phyloP scores from a whole-genome alignment of 2,329 filamentous ascomycete species.

The Spiromastix sp. region DNA sequence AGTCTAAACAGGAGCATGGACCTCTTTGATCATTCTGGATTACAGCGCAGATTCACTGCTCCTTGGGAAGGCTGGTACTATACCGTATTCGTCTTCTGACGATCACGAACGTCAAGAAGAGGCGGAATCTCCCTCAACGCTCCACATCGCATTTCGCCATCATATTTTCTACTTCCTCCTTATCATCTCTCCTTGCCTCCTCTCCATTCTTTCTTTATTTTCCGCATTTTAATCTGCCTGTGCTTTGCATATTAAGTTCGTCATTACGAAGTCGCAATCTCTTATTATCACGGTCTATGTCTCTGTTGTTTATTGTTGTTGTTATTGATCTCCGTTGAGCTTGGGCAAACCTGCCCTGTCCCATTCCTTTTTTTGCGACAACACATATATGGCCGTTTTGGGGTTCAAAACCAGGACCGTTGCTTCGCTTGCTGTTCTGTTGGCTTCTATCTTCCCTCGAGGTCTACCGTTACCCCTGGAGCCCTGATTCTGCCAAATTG shows the following conservation, averaged over 20 bases:
- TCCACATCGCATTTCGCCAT: not conserved
- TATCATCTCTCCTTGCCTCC: conserved; percentile 14
- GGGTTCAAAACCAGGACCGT: too few species aligned
- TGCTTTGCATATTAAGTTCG: conserved; percentile 10
- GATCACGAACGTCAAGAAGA: not conserved
- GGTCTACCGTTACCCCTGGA: too few species aligned
- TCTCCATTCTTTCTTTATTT: conserved; percentile 8
- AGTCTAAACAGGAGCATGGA: conserved; percentile 7
- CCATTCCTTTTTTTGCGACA: conserved; percentile 2
- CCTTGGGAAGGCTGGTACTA: conserved; percentile 2
- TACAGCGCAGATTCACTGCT: conserved; percentile 2
- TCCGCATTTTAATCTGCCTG: conserved; percentile 7
- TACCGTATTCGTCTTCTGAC: conserved; percentile 2
- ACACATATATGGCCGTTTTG: too few species aligned
- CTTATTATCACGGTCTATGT: conserved; percentile 13
- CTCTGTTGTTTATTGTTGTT: conserved; percentile 9
- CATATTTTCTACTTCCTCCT: conserved; percentile 6
- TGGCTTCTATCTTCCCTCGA: too few species aligned
- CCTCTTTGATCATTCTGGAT: conserved; percentile 6
- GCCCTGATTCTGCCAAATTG: too few species aligned
- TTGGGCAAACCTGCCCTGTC: not conserved
- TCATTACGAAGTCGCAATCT: not conserved
- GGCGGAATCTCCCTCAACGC: conserved; percentile 3
- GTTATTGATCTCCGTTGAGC: conserved; percentile 15
- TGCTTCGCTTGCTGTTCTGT: too few species aligned